Conservation (phyloP, 306 rosid species). For the Arachis hypogaea region DNA sequence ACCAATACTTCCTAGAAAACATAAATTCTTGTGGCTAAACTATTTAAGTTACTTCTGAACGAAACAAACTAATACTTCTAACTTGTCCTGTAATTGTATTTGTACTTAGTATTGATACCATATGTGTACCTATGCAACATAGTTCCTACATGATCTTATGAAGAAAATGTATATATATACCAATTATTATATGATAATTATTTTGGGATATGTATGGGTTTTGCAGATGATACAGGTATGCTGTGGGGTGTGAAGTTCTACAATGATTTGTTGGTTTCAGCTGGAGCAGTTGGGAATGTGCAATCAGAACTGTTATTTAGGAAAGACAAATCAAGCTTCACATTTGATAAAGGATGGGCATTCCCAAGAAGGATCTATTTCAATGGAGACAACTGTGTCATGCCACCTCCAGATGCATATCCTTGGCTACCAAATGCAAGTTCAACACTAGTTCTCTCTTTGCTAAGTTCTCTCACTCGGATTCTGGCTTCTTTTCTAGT, state of each 20-base stretch:
- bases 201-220: slow-evolving; percentile 30
- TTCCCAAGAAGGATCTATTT: slow-evolving; percentile 85
- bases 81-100: too few species aligned
- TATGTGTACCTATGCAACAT: too few species aligned
- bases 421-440: slow-evolving; percentile 83
- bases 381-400: slow-evolving; percentile 60
- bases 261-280: slow-evolving; percentile 70
- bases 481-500: slow-evolving; percentile 49
- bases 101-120: too few species aligned
- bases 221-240: slow-evolving; percentile 92
- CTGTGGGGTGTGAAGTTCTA: slow-evolving; percentile 83
- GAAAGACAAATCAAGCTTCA: slow-evolving; percentile 71
- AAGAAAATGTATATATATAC: neutral
- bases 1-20: too few species aligned
- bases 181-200: neutral
- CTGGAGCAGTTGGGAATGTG: slow-evolving; percentile 81
- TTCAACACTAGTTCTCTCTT: slow-evolving; percentile 44
- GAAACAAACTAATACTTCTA: too few species aligned
- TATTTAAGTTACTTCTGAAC: too few species aligned
- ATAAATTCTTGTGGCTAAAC: too few species aligned
- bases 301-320: slow-evolving; percentile 83
- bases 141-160: neutral
- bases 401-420: slow-evolving; percentile 87
- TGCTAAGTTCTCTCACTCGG: slow-evolving; percentile 35
- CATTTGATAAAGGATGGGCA: slow-evolving; percentile 95